phyloP scores from a whole-genome alignment of 73 alveolate species.

The Blepharisma stoltei region DNA sequence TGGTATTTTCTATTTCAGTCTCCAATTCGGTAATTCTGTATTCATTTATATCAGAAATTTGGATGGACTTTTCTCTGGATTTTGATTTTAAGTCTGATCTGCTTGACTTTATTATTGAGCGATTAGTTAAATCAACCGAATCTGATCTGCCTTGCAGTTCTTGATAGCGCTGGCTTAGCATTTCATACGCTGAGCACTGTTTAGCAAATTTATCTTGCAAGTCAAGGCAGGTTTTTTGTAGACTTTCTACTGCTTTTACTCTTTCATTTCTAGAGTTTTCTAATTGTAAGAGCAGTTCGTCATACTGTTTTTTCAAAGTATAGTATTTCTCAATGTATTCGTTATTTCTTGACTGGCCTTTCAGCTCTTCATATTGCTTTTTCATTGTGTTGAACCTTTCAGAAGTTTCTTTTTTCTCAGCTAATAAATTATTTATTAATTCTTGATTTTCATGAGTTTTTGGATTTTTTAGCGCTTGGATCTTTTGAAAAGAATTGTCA shows the following conservation, averaged over 20 bases:
- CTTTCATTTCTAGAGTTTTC: neutral
- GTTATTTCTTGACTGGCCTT: neutral
- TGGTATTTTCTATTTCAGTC: neutral
- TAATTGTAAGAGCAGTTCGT: neutral
- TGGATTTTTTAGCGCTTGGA: neutral
- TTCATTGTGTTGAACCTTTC: neutral
- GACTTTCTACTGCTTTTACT: neutral
- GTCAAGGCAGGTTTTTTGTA: neutral
- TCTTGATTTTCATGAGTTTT: neutral
- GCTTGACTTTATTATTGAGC: neutral
- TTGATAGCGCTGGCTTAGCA: neutral
- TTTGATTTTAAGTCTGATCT: neutral
- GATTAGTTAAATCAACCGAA: neutral
- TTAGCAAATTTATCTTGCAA: neutral
- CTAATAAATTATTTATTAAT: neutral
- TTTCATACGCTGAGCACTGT: neutral
- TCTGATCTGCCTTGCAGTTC: neutral
- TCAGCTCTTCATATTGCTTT: conserved; percentile 10
- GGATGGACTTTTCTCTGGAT: neutral
- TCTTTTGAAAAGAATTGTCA: too few relatives aligned
- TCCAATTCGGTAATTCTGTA: neutral
- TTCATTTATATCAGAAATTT: neutral
- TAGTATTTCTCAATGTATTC: neutral
- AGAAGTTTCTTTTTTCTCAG: neutral
- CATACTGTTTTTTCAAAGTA: neutral